Evolutionary conservation across 139 green algal genomes (phyloP).

Genomic region (Haematococcus lacustris): DNA sequence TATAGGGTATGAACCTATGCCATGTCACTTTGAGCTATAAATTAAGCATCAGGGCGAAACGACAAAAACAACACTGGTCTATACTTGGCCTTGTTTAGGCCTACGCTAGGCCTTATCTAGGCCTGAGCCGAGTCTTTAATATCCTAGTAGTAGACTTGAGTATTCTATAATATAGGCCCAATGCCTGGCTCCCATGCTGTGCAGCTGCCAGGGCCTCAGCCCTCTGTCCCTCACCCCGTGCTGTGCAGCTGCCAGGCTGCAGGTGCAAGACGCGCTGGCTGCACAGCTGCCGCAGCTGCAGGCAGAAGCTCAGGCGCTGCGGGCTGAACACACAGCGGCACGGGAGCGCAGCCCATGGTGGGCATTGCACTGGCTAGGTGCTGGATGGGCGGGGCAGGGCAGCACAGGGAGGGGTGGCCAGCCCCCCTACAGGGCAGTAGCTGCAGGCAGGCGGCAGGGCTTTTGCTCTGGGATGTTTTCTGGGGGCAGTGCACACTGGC

Average conservation of each 20-base stretch:
- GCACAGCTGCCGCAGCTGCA: conserved; percentile 47
- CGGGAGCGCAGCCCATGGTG: conserved; percentile 18
- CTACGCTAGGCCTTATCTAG: too few relatives aligned
- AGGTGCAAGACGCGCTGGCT: conserved; percentile 27
- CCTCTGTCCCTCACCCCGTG: too few relatives aligned
- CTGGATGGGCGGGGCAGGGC: neutral
- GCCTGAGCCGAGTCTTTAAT: too few relatives aligned
- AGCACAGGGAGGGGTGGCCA: neutral
- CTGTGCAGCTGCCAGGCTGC: conserved; percentile 10
- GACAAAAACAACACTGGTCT: too few relatives aligned
- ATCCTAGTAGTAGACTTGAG: too few relatives aligned
- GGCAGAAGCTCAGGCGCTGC: conserved; percentile 27
- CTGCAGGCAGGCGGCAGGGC: neutral
- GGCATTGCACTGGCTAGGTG: neutral
- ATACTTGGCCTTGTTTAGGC: too few relatives aligned
- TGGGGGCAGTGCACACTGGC: neutral
- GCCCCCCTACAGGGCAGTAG: neutral
- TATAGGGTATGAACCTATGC: too few relatives aligned
- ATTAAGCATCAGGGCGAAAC: too few relatives aligned
- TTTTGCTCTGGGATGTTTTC: neutral
- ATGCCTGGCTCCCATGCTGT: too few relatives aligned
- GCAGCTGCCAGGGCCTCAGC: too few relatives aligned
- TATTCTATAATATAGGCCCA: too few relatives aligned
- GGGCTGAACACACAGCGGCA: conserved; percentile 14
- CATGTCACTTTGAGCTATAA: too few relatives aligned